Evolutionary conservation across 2,329 filamentous ascomycete genomes (phyloP), one percentile per base, ranked within the genome.

Genomic region (Botrytis aclada): DNA sequence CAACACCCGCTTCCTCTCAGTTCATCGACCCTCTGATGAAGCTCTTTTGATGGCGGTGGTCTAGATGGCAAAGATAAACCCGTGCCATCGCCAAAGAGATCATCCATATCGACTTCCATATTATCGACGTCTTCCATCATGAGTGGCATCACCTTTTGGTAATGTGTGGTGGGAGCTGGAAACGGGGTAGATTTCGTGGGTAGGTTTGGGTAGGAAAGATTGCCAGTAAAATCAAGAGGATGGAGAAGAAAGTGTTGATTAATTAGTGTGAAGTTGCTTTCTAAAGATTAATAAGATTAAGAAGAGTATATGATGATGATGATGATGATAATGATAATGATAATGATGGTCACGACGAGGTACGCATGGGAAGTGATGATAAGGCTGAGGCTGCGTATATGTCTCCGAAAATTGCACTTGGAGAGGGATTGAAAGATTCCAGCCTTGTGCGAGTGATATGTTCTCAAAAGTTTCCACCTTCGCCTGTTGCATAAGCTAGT

Each of bases 1-100:
- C 91, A 93, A 81, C 93, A 96, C 25, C 94, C 94, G 73, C 88
- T 88, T 73, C 87, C 85, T 76, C 92, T 89, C 77, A 96, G 85
- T 79, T 97, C 92, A 80, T 96, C 92, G 54, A 97, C 82, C 72
- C 93, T 88, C 79, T 91, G 88, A 47, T 89, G 87, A 32, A 97
- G 86, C 72, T 91, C 89, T 81, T 92, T 93, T 71, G 88, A 85
- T 34, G 72, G 73, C 14, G 72, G 73, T 43, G 87, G 84, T 32
- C 78, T 83, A 34, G 90, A 82, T 20, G 87, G 83, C 25, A 92
- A 82, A 63, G 85, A 86, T 75, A 88, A 80, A 77, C 88, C 87
- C 80, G 89, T 87, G 75, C 89, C 87, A 80, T 94, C 92, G 54
- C 90, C 92, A 80, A 95, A 95, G 47, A 95, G 85, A 80, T 95